Evolutionary conservation across 345 rosid genomes (phyloP).

Genomic region (Aethionema arabicum): DNA sequence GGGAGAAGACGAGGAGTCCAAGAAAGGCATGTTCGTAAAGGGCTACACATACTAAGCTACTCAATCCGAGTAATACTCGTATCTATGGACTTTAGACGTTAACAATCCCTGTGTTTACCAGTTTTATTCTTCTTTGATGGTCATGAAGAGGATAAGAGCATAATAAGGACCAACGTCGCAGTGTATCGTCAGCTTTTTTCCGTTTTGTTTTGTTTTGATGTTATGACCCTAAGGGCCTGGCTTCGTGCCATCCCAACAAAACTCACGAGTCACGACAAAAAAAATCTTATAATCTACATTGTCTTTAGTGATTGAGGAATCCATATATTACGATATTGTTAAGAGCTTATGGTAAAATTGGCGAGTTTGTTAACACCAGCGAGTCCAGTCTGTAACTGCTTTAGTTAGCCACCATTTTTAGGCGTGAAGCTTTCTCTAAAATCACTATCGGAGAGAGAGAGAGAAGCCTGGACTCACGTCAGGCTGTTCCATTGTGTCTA

Average conservation of each 20-base stretch:
- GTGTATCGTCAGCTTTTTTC: neutral
- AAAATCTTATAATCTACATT: neutral
- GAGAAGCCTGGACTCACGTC: too few species aligned
- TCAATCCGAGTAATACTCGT: neutral
- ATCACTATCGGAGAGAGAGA: too few species aligned
- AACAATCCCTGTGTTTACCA: too few species aligned
- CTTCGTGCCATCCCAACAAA: neutral
- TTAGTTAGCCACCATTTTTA: too few species aligned
- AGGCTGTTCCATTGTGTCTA: too few species aligned
- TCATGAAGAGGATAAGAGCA: slow-evolving; percentile 9
- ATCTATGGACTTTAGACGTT: neutral
- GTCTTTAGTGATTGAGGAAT: neutral
- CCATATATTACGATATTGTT: neutral
- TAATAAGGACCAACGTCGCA: slow-evolving; percentile 26
- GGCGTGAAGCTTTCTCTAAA: too few species aligned
- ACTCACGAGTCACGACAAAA: slow-evolving; percentile 7
- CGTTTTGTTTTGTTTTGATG: neutral
- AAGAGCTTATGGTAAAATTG: neutral
- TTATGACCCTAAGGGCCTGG: too few species aligned
- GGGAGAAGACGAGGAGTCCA: slow-evolving; percentile 88
- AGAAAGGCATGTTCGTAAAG: slow-evolving; percentile 95
- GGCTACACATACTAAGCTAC: slow-evolving; percentile 80
- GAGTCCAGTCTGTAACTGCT: neutral
- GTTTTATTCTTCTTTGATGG: too few species aligned
- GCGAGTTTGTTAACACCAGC: slow-evolving; percentile 1